Evolutionary conservation across 148 eudicot genomes (phyloP).

Genomic region (Polygonum aviculare): DNA sequence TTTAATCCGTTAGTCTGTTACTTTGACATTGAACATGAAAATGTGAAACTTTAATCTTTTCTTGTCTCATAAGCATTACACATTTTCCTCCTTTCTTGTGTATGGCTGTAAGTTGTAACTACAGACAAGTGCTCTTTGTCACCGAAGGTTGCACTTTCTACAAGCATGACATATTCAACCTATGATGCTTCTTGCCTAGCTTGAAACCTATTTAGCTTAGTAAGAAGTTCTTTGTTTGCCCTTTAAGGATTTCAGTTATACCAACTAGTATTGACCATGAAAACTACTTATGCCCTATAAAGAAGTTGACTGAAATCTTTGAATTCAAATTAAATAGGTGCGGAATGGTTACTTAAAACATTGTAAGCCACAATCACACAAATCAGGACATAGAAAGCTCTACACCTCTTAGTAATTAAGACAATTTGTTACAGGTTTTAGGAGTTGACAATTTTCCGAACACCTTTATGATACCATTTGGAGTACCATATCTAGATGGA

Average conservation of each 20-base stretch:
- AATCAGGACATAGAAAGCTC: not conserved
- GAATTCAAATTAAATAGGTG: too few species aligned
- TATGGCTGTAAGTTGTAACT: not conserved
- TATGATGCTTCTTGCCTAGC: not conserved
- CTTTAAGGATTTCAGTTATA: too few species aligned
- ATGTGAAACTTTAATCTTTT: not conserved
- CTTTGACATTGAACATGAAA: not conserved
- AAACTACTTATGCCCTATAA: too few species aligned
- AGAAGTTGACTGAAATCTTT: too few species aligned
- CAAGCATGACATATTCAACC: not conserved
- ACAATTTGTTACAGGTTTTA: not conserved
- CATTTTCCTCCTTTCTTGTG: not conserved
- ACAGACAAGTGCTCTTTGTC: not conserved
- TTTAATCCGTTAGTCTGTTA: not conserved
- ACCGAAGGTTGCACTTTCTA: not conserved
- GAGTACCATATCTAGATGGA: too few species aligned
- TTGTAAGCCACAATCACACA: not conserved
- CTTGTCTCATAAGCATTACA: not conserved
- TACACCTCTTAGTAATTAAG: not conserved
- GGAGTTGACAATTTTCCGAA: not conserved
- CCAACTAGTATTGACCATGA: too few species aligned
- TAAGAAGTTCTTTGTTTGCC: not conserved
- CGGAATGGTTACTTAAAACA: too few species aligned
- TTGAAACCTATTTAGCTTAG: not conserved
- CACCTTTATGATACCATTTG: not conserved